These are phyloP conservation scores for Septoria petroselini DNA, from an alignment of 2,329 filamentous ascomycete species.

Conservation along the genomic window DNA sequence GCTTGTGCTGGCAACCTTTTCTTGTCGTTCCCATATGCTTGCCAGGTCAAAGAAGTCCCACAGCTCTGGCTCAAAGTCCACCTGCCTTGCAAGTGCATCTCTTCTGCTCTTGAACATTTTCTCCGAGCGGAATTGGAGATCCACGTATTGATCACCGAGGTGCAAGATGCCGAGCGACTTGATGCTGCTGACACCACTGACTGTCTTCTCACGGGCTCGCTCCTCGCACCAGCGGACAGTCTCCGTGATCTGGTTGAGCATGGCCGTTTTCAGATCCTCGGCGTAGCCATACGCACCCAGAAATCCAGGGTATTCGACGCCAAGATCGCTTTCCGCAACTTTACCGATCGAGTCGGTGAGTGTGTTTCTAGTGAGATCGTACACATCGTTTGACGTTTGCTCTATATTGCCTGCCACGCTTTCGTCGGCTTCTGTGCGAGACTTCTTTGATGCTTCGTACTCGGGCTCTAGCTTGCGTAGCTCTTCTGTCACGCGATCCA, in stretches of 20 bases:
- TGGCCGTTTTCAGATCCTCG: slow-evolving; percentile 86
- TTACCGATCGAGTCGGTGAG: slow-evolving; percentile 72
- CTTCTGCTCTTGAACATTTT: slow-evolving; percentile 88
- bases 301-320: slow-evolving; percentile 81
- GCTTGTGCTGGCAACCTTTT: slow-evolving; percentile 89
- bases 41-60: slow-evolving; percentile 91
- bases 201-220: slow-evolving; percentile 72
- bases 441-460: slow-evolving; percentile 78
- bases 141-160: slow-evolving; percentile 79
- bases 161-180: slow-evolving; percentile 85
- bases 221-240: slow-evolving; percentile 80
- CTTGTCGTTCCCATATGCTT: slow-evolving; percentile 79
- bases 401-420: slow-evolving; percentile 80
- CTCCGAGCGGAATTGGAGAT: slow-evolving; percentile 83
- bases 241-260: slow-evolving; percentile 81
- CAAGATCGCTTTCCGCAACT: slow-evolving; percentile 73
- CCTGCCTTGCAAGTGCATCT: slow-evolving; percentile 76
- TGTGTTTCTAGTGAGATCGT: slow-evolving; percentile 73
- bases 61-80: slow-evolving; percentile 82
- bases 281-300: slow-evolving; percentile 86
- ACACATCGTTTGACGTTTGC: slow-evolving; percentile 78
- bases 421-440: slow-evolving; percentile 74
- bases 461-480: slow-evolving; percentile 79
- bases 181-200: slow-evolving; percentile 78
- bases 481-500: slow-evolving; percentile 77